Evolutionary conservation across 345 rosid genomes (phyloP).

Genomic region (Populus nigra): DNA sequence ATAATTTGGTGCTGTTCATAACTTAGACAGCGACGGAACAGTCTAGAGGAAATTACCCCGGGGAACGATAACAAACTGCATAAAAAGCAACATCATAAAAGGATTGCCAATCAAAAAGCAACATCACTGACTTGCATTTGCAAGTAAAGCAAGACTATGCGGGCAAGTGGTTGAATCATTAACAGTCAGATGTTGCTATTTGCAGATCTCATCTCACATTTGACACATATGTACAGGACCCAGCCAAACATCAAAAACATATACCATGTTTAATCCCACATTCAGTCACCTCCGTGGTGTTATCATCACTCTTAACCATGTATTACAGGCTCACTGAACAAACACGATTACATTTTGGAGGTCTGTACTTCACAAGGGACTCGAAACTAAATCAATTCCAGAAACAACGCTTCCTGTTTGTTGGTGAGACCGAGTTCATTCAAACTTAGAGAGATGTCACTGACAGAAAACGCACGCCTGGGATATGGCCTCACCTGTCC

Average conservation of each 20-base stretch:
- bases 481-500: slow-evolving; percentile 81
- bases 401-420: slow-evolving; percentile 77
- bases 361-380: not conserved
- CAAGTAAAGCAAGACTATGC: no score
- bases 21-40: no score
- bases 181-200: not conserved
- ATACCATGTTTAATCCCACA: not conserved
- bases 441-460: slow-evolving; percentile 51
- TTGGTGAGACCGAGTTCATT: slow-evolving; percentile 63
- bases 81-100: no score
- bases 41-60: no score
- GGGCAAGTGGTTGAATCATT: no score
- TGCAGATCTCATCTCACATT: not conserved
- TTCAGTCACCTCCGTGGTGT: not conserved
- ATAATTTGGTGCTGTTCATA: not conserved
- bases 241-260: not conserved
- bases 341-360: not conserved
- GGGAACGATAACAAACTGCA: no score
- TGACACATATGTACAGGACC: not conserved
- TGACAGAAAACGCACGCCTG: slow-evolving; percentile 48
- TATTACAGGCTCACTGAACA: not conserved
- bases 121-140: no score
- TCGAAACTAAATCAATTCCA: slow-evolving; percentile 54
- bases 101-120: no score
- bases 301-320: no score